Base-by-base conservation (phyloP, 1,139 yeast species). In the Zhuliangozyma parablackwelliae region DNA sequence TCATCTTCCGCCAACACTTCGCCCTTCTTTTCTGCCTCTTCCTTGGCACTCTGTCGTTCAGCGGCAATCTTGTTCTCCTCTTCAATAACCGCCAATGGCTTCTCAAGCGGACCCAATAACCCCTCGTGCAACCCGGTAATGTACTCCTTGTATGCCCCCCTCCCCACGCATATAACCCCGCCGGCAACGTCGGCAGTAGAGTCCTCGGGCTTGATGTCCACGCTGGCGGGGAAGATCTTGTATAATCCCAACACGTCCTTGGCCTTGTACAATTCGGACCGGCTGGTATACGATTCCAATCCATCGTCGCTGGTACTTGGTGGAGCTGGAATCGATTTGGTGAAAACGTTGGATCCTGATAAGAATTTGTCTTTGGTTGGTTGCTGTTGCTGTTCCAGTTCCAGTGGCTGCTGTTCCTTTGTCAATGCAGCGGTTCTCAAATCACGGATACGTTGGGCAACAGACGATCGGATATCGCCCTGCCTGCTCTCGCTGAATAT, bases 81-180 rank as follows among this genome's bases (percentile, higher is more conserved):
- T 23, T 58, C 64, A 21, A 50, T 40, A 23, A 51, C 44, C 33
- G 43, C 54, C 36, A 55, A 59, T 2, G 95, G 94, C 39, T 73
- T 72, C 24, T 82, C 89, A 42, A 90, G 65, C 2, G 97, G 97
- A 0, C 98, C 98, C 35, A 94, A 63, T 55, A 94, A 72, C 7
- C 98, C 99, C 62, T 94, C 98, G 52, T 92, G 97, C 8, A 94
- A 59, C 7, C 98, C 99, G 36, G 78, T 75, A 39, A 94, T 59
- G 55, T 87, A 94, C 65, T 94, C 99, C 58, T 90, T 92, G 59
- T 78, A 92, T 0, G 97, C 92, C 40, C 98, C 98, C 56, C 99
- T 74, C 3, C 99, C 99, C 26, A 94, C 66, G 57, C 97, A 87
- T 21, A 94, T 75, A 10, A 89, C 82, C 34, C 98, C 98, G 16